Evolutionary conservation across 345 rosid genomes (phyloP).

Genomic region (Xanthoceras sorbifolium): DNA sequence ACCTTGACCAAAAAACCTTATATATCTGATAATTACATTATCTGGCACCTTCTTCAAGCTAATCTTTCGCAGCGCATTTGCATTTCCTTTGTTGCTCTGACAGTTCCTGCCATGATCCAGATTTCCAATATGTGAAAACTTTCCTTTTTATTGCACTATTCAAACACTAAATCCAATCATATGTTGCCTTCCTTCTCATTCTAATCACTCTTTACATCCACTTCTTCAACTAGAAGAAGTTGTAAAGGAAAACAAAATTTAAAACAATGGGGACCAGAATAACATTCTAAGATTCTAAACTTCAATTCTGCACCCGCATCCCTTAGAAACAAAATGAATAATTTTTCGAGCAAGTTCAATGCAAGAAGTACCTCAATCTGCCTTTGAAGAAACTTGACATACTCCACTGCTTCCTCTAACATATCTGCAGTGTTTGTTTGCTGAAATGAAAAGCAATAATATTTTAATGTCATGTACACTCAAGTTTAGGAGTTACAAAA

Average conservation of each 20-base stretch:
- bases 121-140: conserved; percentile 6
- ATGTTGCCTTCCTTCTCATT: background rate
- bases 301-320: background rate
- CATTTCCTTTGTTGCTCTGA: conserved; percentile 69
- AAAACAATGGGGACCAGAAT: background rate
- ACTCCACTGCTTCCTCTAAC: conserved; percentile 84
- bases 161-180: conserved; percentile 1
- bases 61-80: conserved; percentile 58
- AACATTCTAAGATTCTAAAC: background rate
- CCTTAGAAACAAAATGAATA: conserved; percentile 5
- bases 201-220: background rate
- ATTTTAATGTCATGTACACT: background rate
- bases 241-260: background rate
- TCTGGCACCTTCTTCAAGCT: conserved; percentile 26
- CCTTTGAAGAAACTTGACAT: conserved; percentile 70
- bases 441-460: conserved; percentile 39
- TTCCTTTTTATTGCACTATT: background rate
- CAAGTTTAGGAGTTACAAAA: background rate
- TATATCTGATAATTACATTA: conserved; percentile 14
- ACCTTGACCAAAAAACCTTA: background rate
- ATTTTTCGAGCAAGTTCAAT: background rate
- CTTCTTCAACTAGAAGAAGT: background rate
- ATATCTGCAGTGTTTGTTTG: conserved; percentile 94
- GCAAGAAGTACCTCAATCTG: conserved; percentile 68
- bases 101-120: conserved; percentile 56